Evolutionary conservation across 2,329 filamentous ascomycete genomes (phyloP), one percentile per base, ranked within the genome.

Genomic region (Paradendryphiella salina): DNA sequence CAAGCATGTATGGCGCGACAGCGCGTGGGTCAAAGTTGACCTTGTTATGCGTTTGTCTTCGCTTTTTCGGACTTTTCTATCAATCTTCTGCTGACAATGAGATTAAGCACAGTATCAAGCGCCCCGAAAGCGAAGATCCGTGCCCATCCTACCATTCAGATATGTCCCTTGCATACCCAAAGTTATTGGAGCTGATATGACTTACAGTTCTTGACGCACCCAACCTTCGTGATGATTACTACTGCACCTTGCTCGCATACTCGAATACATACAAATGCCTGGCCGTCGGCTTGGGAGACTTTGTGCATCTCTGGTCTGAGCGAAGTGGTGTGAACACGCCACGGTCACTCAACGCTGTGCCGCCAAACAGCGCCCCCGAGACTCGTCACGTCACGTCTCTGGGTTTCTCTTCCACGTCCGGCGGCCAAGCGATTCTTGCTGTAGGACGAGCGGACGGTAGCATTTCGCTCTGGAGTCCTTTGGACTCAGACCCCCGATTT

Each of bases 261-360:
- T 96, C 88, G 0, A 73, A 81, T 33, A 88, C 83, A 6, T 82
- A 85, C 42, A 83, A 88, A 45, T 89, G 87, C 11, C 80, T 99
- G 13, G 93, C 90, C 14, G 89, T 97, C 14, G 93, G 90, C 0
- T 79, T 97, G 11, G 87, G 86, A 0, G 85, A 86, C 46, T 79
- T 85, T 29, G 82, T 99, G 4, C 96, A 96, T 70, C 83, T 89
- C 4, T 99, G 93, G 94, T 93, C 90, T 0, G 92, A 97, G 69
- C 73, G 77, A 28, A 77, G 79, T 23, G 87, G 88, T 3, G 87
- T 90, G 15, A 79, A 81, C 31, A 80, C 80, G 47, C 79, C 81
- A 13, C 80, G 82, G 40, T 77, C 76, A 32, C 71, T 82, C 45
- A 72, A 81, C 74, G 67, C 76, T 61, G 82, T 85, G 77, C 68